These are phyloP conservation scores for Aspergillus oerlinghausenensis DNA, from an alignment of 2,329 filamentous ascomycete genomes.

Conservation along the genomic window DNA sequence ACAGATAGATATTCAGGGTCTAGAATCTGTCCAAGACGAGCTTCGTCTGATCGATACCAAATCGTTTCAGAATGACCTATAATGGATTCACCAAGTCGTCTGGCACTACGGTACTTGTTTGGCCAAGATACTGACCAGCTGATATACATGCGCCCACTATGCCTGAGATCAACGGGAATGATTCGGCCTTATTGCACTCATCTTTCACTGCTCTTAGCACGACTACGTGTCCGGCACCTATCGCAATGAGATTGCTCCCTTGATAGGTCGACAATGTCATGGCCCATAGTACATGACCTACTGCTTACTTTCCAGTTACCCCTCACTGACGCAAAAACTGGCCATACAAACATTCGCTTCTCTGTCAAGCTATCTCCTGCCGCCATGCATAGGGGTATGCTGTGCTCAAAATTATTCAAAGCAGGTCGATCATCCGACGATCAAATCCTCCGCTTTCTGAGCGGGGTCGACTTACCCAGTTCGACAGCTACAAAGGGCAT, in stretches of 20 bases:
- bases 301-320: slow-evolving; percentile 1
- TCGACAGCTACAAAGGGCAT: not conserved
- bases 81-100: not conserved
- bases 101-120: not conserved
- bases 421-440: slow-evolving; percentile 16
- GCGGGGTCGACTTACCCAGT: slow-evolving; percentile 8
- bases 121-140: not conserved
- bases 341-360: slow-evolving; percentile 3
- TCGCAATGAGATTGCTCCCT: not conserved
- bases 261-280: not conserved
- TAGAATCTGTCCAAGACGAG: not conserved
- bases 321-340: slow-evolving; percentile 5
- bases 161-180: not conserved
- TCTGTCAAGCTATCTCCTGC: slow-evolving; percentile 1
- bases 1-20: not conserved
- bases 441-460: slow-evolving; percentile 8
- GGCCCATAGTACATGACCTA: not conserved
- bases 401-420: slow-evolving; percentile 1
- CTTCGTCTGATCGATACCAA: not conserved
- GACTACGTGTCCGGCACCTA: not conserved
- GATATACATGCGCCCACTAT: not conserved
- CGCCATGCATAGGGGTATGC: slow-evolving; percentile 1
- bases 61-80: not conserved
- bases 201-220: not conserved
- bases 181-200: not conserved